Conservation (phyloP, 228 moss, liverwort and hornwort species). For the Sphagnum magellanicum region DNA sequence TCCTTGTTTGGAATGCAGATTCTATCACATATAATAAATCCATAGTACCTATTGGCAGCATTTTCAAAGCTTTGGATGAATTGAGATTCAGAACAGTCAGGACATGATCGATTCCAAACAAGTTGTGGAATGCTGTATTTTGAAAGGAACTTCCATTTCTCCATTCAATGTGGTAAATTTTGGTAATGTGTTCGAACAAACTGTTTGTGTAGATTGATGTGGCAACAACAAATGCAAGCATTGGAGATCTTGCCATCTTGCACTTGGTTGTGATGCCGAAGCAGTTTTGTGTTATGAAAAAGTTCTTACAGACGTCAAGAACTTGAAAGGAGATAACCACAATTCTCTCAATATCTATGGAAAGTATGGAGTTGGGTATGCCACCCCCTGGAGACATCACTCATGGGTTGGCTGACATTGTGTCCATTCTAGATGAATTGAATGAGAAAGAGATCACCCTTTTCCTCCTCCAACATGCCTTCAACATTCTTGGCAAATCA, state of each 20-base stretch:
- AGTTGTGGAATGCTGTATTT: no score
- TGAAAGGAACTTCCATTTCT: no score
- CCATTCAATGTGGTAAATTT: no score
- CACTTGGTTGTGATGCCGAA: constrained; percentile 72
- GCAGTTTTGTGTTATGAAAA: constrained; percentile 76
- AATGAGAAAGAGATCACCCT: constrained; percentile 66
- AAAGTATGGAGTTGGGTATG: constrained; percentile 45
- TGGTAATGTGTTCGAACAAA: no score
- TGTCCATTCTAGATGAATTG: constrained; percentile 53
- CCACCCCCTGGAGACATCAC: constrained; percentile 42
- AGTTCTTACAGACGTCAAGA: constrained; percentile 64
- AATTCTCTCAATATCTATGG: constrained; percentile 73
- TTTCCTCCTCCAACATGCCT: constrained; percentile 55
- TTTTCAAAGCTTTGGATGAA: no score
- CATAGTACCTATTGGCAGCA: no score
- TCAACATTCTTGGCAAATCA: constrained; percentile 45
- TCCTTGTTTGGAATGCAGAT: background rate
- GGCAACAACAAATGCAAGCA: constrained; percentile 72
- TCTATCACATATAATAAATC: no score
- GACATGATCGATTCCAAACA: no score
- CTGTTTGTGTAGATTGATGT: constrained; percentile 44
- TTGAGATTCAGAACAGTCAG: no score
- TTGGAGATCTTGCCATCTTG: constrained; percentile 66
- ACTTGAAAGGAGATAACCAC: constrained; percentile 61
- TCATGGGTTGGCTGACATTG: constrained; percentile 64